Base-by-base conservation (phyloP, 768 basidiomycete species). In the Termitomyces sp. region DNA sequence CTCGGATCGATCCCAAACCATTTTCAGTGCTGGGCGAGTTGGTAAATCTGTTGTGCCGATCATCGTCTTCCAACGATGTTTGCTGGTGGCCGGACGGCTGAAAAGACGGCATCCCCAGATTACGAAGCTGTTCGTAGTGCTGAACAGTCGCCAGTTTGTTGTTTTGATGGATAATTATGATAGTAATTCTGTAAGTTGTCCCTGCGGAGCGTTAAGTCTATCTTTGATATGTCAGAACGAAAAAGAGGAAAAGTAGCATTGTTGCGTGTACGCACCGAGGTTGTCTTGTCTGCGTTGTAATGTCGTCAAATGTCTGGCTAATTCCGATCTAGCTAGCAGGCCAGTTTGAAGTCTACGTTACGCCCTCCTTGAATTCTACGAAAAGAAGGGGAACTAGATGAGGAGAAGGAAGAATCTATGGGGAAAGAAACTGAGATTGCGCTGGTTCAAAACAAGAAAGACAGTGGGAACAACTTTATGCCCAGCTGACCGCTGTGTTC, bases 31-130 rank as follows among this genome's bases (percentile, higher is more conserved):
- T 69, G 44, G 73, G 69, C 12, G 70, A 55, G 56, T 69, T 70
- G 57, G 81, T 79, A 69, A 87, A 86, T 62, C 85, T 80, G 73
- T 83, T 85, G 68, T 73, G 77, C 58, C 86, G 82, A 70, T 86
- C 86, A 61, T 78, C 76, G 51, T 85, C 83, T 65, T 84, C 82
- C 41, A 68, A 63, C 55, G 63, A 44, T 52, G 58, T 59, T 61
- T 71, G 66, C 51, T 75, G 73, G 61, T 75, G 72, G 53, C 53
- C 59, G 57, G 65, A 62, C 49, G 67, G 62, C 48, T 68, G 65
- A 73, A 80, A 56, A 46, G 70, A 66, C 11, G 68, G 58, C 63
- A 65, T 62, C 44, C 64, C 62, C 36, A 66, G 55, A 55, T 63
- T 65, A 31, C 58, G 64, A 46, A 66, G 62, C 58, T 70, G 63